Percentiles rank a stretch among this genome's conserved stretches.
Evolutionary conservation across 2,329 filamentous ascomycete species (phyloP).

Genomic region (Geosmithia morbida): DNA sequence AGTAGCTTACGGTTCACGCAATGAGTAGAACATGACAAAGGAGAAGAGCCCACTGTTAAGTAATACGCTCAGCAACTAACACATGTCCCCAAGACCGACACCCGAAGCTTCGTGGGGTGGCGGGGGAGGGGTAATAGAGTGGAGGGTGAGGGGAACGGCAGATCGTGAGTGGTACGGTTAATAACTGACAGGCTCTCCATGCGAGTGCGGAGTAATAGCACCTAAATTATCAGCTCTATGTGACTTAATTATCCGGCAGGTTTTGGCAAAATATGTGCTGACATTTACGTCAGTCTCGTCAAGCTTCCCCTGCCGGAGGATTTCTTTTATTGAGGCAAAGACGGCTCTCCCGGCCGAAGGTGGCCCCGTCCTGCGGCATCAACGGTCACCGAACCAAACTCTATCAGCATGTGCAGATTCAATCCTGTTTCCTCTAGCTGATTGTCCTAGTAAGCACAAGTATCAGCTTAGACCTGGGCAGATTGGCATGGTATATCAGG

Average conservation of each 20-base stretch:
- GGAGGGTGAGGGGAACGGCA: not conserved
- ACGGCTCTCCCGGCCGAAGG: not conserved
- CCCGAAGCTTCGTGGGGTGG: not conserved
- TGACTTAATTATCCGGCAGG: not conserved
- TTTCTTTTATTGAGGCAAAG: not conserved
- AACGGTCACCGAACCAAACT: not conserved
- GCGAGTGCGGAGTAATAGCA: not conserved
- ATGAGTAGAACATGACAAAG: too few relatives aligned
- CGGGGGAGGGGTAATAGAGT: not conserved
- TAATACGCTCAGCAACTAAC: too few relatives aligned
- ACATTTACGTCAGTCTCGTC: not conserved
- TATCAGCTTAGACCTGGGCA: not conserved
- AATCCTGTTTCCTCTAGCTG: not conserved
- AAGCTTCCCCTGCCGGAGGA: not conserved
- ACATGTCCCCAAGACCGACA: not conserved
- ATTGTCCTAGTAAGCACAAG: not conserved
- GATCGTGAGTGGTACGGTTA: not conserved
- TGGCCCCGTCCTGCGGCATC: not conserved
- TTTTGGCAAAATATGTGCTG: not conserved
- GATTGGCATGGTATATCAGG: too few relatives aligned
- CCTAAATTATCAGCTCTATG: not conserved
- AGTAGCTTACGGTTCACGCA: too few relatives aligned
- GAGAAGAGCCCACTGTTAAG: too few relatives aligned
- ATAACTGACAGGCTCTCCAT: not conserved
- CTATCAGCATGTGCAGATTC: not conserved